These are phyloP conservation scores for Monilinia fructicola DNA, from an alignment of 2,329 filamentous ascomycete species.

Conservation along the genomic window DNA sequence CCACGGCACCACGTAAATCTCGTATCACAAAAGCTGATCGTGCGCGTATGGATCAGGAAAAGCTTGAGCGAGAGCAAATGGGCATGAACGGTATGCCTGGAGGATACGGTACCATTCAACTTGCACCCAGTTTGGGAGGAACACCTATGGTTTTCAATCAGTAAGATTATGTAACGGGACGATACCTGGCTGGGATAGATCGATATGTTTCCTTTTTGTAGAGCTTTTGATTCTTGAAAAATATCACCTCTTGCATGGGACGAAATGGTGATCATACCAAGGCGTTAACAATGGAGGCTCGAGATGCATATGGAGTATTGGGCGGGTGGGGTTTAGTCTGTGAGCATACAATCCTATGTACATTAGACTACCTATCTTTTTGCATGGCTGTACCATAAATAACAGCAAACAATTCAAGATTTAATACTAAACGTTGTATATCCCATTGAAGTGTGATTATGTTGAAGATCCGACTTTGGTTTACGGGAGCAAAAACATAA, in stretches of 20 bases:
- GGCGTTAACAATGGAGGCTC: conserved; percentile 8
- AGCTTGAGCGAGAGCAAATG: conserved; percentile 66
- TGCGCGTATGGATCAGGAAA: conserved; percentile 77
- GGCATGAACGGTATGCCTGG: conserved; percentile 37
- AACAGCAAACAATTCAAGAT: no score
- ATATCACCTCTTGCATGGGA: not conserved
- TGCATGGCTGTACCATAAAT: not conserved
- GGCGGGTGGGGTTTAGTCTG: not conserved
- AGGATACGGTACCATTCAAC: conserved; percentile 35
- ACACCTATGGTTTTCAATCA: conserved; percentile 42
- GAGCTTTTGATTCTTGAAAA: conserved; percentile 20
- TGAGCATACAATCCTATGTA: conserved; percentile 23
- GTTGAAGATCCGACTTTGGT: no score
- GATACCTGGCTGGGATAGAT: not conserved
- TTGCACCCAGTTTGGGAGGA: conserved; percentile 36
- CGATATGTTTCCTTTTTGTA: conserved; percentile 13
- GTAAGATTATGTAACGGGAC: conserved; percentile 21
- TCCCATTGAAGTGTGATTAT: no score
- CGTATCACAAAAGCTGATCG: conserved; percentile 85
- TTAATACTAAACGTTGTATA: no score
- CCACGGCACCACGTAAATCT: conserved; percentile 69
- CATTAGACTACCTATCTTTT: conserved; percentile 22
- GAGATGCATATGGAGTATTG: conserved; percentile 19
- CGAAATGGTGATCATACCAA: conserved; percentile 13
- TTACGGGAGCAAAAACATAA: no score